Base-by-base conservation (phyloP, 2,329 filamentous ascomycete species). In the Epichloe coenophiala region DNA sequence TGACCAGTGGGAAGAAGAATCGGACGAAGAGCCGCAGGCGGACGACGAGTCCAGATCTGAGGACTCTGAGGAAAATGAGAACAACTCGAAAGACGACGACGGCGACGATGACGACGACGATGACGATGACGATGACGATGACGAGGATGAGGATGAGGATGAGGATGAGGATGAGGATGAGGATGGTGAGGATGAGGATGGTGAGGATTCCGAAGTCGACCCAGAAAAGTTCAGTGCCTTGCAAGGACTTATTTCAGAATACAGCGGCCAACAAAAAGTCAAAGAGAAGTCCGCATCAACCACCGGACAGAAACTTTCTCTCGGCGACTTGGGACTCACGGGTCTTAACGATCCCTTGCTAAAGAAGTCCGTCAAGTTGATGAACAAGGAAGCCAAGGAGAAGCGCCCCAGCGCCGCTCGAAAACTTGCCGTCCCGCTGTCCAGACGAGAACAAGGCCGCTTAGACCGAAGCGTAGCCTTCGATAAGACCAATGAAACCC, bases 401-500 rank as follows among this genome's bases (percentile, higher is more conserved):
- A 66, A 61, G 35, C 64, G 68, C 1, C 65, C 69, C 0, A 69
- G 75, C 60, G 63, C 67, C 46, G 62, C 71, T 66, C 71, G 80
- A 71, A 88, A 88, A 66, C 76, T 97, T 4, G 82, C 85, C 33
- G 86, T 90, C 2, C 90, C 91, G 13, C 74, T 96, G 5, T 81
- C 88, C 1, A 89, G 86, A 63, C 79, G 90, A 54, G 86, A 95
- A 59, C 91, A 97, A 65, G 89, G 90, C 62, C 81, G 83, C 47
- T 69, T 96, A 15, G 84, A 95, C 60, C 86, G 93, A 48, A 73
- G 75, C 48, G 88, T 82, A 23, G 93, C 93, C 3, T 94, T 90
- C 59, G 81, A 89, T 37, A 90, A 95, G 72, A 90, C 88, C 47
- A 95, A 94, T 60, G 84, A 96, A 66, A 91, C 89, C 0, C 73